Percentiles rank a stretch among this genome's conserved stretches.
Conservation (phyloP, 805 yeast genomes). For the Spathaspora gorwiae region DNA sequence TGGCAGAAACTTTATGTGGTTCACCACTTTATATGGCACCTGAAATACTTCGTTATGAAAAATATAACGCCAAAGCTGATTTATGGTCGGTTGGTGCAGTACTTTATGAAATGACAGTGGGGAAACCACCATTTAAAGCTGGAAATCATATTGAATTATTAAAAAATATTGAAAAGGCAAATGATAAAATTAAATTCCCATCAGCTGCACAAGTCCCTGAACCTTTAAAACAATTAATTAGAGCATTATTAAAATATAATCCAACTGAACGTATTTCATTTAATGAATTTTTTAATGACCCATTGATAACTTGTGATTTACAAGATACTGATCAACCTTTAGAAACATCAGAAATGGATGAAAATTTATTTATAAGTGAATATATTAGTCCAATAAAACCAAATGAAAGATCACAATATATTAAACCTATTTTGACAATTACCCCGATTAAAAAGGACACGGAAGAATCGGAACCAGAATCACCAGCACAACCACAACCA, state of each 20-base stretch:
- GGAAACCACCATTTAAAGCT: conserved; percentile 95
- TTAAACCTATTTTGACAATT: conserved; percentile 12
- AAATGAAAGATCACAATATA: conserved; percentile 15
- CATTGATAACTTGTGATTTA: conserved; percentile 55
- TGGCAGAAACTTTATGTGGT: conserved; percentile 97
- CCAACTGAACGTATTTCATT: conserved; percentile 88
- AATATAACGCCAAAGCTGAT: conserved; percentile 95
- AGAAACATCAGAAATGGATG: conserved; percentile 65
- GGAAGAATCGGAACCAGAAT: background rate
- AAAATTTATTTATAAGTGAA: conserved; percentile 80
- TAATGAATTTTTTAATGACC: conserved; percentile 78
- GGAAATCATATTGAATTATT: conserved; percentile 86
- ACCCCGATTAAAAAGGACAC: background rate
- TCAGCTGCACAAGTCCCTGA: conserved; percentile 57
- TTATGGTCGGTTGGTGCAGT: conserved; percentile 98
- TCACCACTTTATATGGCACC: conserved; percentile 99
- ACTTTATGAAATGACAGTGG: conserved; percentile 89
- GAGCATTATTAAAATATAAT: conserved; percentile 72
- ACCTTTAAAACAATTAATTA: conserved; percentile 64
- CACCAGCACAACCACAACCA: background rate
- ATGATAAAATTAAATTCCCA: conserved; percentile 78
- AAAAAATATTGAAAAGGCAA: conserved; percentile 77
- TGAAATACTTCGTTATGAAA: conserved; percentile 88
- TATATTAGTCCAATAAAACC: conserved; percentile 49
- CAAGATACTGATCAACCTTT: conserved; percentile 52